Evolutionary conservation across 139 green algal species (phyloP), one percentile per base, ranked within the genome.

Genomic region (Chloropicon primus): DNA sequence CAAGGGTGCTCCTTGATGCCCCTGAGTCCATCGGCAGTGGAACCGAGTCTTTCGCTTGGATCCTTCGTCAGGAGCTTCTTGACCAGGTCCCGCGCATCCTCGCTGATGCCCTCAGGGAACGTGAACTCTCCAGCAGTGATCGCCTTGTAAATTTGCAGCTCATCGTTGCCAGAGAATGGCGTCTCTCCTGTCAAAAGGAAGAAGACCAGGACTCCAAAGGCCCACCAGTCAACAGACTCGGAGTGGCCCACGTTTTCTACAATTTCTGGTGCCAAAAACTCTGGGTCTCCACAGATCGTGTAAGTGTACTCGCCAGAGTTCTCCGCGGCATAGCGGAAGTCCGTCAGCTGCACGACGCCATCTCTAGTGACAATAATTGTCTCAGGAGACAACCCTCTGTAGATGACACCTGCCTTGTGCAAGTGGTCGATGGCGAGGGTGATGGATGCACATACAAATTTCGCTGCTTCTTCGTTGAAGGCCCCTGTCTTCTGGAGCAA

Each of bases 221-320:
- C 88, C 94, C 94, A 98, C 93, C 93, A 97, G 85, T 98, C 94
- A 26, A 94, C 94, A 2, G 89, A 84, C 23, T 74, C 54, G 23
- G 83, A 87, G 81, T 97, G 91, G 3, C 93, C 93, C 27, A 84
- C 81, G 0, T 92, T 88, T 24, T 88, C 87, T 74, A 96, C 85
- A 23, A 96, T 85, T 86, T 97, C 94, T 17, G 94, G 93, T 0
- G 94, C 92, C 73, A 98, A 84, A 87, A 97, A 98, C 81, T 98
- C 93, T 2, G 93, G 93, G 0, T 93, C 97, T 41, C 94, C 94
- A 77, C 93, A 97, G 80, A 97, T 88, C 22, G 93, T 98, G 87
- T 90, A 94, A 1, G 90, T 94, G 86, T 26, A 74, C 72, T 54
- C 77, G 27, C 27, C 28, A 62, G 75, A 26, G 22, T 53, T 28